Percentiles rank a stretch among this genome's conserved stretches.
These are phyloP conservation scores for Nyctanthes arbortristis DNA, from an alignment of 257 asterid species.

Conservation along the genomic window DNA sequence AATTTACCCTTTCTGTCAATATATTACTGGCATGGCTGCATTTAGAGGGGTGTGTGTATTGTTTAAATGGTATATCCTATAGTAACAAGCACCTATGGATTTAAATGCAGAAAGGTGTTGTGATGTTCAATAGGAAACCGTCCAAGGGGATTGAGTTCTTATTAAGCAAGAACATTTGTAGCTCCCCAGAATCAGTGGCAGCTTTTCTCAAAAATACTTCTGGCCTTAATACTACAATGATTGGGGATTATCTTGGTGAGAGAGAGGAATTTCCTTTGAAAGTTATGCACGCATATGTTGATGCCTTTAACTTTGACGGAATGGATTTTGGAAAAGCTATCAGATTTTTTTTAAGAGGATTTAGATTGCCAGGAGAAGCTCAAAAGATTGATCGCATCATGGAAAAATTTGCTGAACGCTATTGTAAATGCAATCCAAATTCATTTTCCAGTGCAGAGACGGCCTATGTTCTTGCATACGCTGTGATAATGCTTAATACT, in stretches of 20 bases:
- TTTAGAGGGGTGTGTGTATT: neutral
- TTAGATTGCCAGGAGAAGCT: slow-evolving; percentile 98
- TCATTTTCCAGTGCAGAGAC: slow-evolving; percentile 96
- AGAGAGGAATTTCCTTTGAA: slow-evolving; percentile 93
- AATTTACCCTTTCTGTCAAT: slow-evolving; percentile 9
- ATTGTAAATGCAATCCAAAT: slow-evolving; percentile 91
- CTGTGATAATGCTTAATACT: slow-evolving; percentile 98
- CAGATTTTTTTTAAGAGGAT: slow-evolving; percentile 90
- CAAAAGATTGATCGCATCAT: slow-evolving; percentile 97
- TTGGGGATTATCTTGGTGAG: slow-evolving; percentile 98
- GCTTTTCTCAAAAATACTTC: slow-evolving; percentile 79
- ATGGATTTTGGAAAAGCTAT: slow-evolving; percentile 97
- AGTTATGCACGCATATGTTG: slow-evolving; percentile 98
- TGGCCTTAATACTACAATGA: slow-evolving; percentile 84
- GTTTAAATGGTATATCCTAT: slow-evolving; percentile 2
- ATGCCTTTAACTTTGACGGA: slow-evolving; percentile 84
- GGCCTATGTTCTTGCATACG: slow-evolving; percentile 97
- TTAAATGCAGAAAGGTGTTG: slow-evolving; percentile 90
- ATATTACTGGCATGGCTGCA: slow-evolving; percentile 20
- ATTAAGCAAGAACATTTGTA: slow-evolving; percentile 73
- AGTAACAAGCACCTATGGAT: slow-evolving; percentile 32
- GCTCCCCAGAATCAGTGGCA: slow-evolving; percentile 92
- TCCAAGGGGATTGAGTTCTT: slow-evolving; percentile 94
- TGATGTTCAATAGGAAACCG: slow-evolving; percentile 91
- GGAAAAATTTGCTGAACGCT: slow-evolving; percentile 99